These are phyloP conservation scores for Trichoderma sp. DNA, from an alignment of 2,329 filamentous ascomycete genomes.

Conservation along the genomic window DNA sequence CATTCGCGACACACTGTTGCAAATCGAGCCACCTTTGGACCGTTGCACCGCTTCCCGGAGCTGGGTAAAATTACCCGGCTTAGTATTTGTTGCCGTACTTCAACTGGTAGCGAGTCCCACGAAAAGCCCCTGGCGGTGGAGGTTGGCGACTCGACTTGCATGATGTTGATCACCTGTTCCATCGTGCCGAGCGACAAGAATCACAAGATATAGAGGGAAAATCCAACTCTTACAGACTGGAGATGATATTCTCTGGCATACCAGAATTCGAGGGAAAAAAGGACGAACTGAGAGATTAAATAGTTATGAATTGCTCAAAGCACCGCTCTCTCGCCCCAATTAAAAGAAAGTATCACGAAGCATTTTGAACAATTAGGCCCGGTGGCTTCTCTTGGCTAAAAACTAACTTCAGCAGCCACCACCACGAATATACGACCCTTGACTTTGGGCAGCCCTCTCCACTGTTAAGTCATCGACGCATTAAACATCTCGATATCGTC, in stretches of 20 bases:
- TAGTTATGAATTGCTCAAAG: background rate
- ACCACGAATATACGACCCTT: background rate
- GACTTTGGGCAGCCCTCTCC: background rate
- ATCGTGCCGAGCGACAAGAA: background rate
- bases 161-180: background rate
- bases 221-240: background rate
- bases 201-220: background rate
- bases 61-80: background rate
- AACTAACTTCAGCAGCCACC: background rate
- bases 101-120: background rate
- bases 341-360: background rate
- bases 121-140: background rate
- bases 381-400: background rate
- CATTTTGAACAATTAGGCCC: background rate
- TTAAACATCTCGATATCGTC: background rate
- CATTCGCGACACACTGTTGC: slow-evolving; percentile 7
- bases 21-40: background rate
- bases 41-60: background rate
- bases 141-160: background rate
- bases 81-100: background rate
- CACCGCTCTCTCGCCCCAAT: background rate
- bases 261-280: background rate
- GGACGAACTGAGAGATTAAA: background rate
- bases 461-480: background rate
- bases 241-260: background rate